Conservation (phyloP, 2,329 filamentous ascomycete species). For the Fusarium goolgardi region DNA sequence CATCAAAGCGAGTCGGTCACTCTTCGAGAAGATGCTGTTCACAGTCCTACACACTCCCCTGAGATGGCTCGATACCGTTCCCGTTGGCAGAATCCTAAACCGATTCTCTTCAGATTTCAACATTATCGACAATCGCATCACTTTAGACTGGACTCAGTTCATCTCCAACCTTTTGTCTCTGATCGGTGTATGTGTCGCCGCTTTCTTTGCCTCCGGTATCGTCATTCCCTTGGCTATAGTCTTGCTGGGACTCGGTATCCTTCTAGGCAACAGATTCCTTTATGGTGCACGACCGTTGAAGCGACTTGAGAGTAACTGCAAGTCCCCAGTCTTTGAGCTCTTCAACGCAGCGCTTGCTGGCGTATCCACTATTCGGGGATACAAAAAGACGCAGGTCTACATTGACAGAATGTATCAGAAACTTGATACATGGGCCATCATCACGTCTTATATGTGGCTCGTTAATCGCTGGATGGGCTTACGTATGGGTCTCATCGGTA, state of each 20-base stretch:
- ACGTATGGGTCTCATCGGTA: conserved; percentile 76
- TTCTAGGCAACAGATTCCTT: conserved; percentile 72
- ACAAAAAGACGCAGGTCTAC: conserved; percentile 75
- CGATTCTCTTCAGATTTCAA: conserved; percentile 83
- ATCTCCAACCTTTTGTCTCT: conserved; percentile 71
- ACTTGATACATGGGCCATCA: conserved; percentile 74
- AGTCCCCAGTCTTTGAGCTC: conserved; percentile 83
- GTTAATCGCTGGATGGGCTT: conserved; percentile 83
- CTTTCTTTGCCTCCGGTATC: conserved; percentile 73
- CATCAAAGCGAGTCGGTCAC: conserved; percentile 72
- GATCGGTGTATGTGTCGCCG: conserved; percentile 73
- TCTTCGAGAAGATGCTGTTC: conserved; percentile 76
- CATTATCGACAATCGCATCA: conserved; percentile 75
- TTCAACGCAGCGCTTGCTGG: conserved; percentile 79
- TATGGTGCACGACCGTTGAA: conserved; percentile 80
- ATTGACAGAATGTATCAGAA: conserved; percentile 75
- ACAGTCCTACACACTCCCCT: conserved; percentile 77
- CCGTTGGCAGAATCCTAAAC: conserved; percentile 80
- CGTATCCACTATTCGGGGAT: conserved; percentile 80
- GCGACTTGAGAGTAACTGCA: conserved; percentile 79
- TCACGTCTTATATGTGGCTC: conserved; percentile 75
- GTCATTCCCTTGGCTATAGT: conserved; percentile 71
- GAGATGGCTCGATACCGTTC: conserved; percentile 84
- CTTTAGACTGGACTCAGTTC: conserved; percentile 71
- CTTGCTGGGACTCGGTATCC: conserved; percentile 68